Base-by-base conservation (phyloP, 768 basidiomycete species). In the Amylocystis lapponica region DNA sequence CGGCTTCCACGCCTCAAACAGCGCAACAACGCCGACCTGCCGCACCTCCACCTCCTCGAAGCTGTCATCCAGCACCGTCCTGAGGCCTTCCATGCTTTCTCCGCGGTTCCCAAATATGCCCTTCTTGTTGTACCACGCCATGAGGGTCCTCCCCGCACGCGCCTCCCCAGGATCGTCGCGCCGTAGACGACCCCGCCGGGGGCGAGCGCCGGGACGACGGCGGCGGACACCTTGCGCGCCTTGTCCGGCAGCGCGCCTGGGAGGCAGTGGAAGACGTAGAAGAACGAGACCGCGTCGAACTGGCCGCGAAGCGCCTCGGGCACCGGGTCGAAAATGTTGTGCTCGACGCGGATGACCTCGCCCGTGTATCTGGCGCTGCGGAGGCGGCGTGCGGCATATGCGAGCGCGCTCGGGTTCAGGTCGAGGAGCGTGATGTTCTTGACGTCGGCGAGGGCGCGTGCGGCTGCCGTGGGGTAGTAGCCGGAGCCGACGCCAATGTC, bases 261-360 rank as follows among this genome's bases (percentile, higher is more conserved):
- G 19, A 54, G 39, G 31, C 50, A 51, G 39, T 54, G 50, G 32
- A 54, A 41, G 3, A 54, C 23, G 39, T 51, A 54, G 45, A 49
- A 51, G 21, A 51, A 25, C 35, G 53, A 48, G 36, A 49, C 37
- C 17, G 50, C 39, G 31, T 51, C 53, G 31, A 43, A 54, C 12
- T 30, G 19, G 0, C 19, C 47, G n/a, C 27, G 30, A 36, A 46
- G 17, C 5, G 6, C 4, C 13, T 30, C 37, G 10, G 53, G 53
- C 16, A 54, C 41, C 2, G 50, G 47, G 11, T 38, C 25, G 36
- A 51, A 51, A 25, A 49, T 32, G 48, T 38, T 44, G 11, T 44
- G 50, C 20, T 39, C 30, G 5, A 46, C 27, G 4, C 22, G 37
- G 20, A 43, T 27, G 19, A 54, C 25, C 1, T 26, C 27, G 23